phyloP scores from a whole-genome alignment of 2,329 filamentous ascomycete genomes.

The Bipolaris bicolor region DNA sequence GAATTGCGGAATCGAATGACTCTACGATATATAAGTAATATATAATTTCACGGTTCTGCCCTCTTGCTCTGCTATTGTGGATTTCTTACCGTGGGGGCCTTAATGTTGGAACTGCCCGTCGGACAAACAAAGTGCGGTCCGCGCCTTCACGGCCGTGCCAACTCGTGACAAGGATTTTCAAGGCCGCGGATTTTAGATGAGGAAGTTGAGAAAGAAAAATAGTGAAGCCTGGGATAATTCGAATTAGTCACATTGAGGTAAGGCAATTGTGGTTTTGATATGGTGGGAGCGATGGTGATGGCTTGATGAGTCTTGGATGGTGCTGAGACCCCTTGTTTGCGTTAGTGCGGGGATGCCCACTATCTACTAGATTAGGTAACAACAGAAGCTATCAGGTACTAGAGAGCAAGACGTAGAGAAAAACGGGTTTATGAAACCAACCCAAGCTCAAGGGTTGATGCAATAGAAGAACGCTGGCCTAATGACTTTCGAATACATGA shows the following conservation, averaged over 20 bases:
- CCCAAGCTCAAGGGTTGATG: background rate
- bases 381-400: background rate
- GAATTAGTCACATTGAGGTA: background rate
- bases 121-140: conserved; percentile 11
- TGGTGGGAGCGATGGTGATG: conserved; percentile 18
- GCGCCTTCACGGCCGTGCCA: conserved; percentile 10
- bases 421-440: background rate
- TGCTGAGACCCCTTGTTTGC: background rate
- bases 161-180: background rate
- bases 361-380: background rate
- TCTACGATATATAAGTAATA: no score
- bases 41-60: background rate
- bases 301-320: background rate
- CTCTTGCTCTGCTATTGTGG: background rate
- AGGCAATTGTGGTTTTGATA: conserved; percentile 2
- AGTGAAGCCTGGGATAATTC: background rate
- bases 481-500: background rate
- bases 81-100: background rate
- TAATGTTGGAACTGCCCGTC: background rate
- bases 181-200: conserved; percentile 10
- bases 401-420: background rate
- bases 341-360: conserved; percentile 6
- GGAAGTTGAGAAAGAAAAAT: background rate
- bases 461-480: background rate
- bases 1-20: no score